A percentile compares a stretch with the other conserved stretches of the same genome.
These are phyloP conservation scores for Neofusicoccum umdonicola DNA, from an alignment of 2,329 filamentous ascomycete species.

Conservation along the genomic window DNA sequence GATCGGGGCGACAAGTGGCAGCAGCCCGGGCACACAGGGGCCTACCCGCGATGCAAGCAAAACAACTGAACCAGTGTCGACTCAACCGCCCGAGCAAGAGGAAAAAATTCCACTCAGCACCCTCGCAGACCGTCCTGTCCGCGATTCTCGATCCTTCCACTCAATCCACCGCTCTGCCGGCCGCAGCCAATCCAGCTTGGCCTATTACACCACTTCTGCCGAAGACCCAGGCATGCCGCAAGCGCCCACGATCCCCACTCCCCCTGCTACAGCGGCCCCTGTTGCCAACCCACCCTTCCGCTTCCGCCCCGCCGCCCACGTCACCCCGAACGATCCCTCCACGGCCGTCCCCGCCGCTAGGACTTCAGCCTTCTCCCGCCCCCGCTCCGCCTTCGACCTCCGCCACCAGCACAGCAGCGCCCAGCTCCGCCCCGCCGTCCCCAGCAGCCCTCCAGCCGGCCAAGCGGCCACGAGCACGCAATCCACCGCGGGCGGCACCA, in stretches of 20 bases:
- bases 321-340: neutral
- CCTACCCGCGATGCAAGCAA: neutral
- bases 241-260: neutral
- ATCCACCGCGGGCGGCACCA: neutral
- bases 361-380: slow-evolving; percentile 20
- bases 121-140: neutral
- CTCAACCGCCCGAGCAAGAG: neutral
- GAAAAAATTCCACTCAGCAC: slow-evolving; percentile 4
- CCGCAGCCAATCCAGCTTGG: slow-evolving; percentile 19
- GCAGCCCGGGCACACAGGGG: neutral
- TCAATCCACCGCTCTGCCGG: slow-evolving; percentile 15
- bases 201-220: slow-evolving; percentile 21
- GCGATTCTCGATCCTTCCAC: neutral
- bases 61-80: neutral
- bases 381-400: slow-evolving; percentile 33
- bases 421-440: slow-evolving; percentile 4
- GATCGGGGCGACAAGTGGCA: neutral
- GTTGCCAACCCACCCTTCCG: neutral
- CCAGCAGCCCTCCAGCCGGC: neutral
- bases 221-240: slow-evolving; percentile 11
- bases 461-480: neutral
- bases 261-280: neutral
- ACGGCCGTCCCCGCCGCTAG: neutral
- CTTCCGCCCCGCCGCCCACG: slow-evolving; percentile 9
- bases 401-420: slow-evolving; percentile 18